These are phyloP conservation scores for Spathaspora hagerdaliae DNA, from an alignment of 805 yeast species.

Conservation along the genomic window DNA sequence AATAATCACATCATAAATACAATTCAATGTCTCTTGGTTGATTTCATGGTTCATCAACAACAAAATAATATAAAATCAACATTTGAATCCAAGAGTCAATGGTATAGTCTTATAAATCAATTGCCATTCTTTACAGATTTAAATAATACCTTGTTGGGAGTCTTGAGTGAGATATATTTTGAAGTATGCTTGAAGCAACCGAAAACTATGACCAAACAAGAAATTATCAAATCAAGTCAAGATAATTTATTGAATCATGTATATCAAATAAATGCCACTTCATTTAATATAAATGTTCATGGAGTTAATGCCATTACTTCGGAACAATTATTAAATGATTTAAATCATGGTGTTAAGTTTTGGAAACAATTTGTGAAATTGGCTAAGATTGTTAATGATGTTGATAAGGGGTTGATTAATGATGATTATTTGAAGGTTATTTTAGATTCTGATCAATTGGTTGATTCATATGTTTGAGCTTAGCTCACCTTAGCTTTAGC, in stretches of 20 bases:
- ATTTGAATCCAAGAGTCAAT: constrained; percentile 40
- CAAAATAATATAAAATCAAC: constrained; percentile 47
- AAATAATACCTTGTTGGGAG: constrained; percentile 63
- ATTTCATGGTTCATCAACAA: constrained; percentile 45
- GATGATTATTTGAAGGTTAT: constrained; percentile 20
- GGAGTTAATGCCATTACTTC: constrained; percentile 37
- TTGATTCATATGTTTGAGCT: constrained; percentile 19
- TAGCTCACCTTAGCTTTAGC: not conserved
- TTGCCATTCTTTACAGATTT: constrained; percentile 58
- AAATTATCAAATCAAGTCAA: constrained; percentile 19
- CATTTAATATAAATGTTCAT: constrained; percentile 39
- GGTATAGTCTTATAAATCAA: constrained; percentile 54
- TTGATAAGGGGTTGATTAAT: constrained; percentile 22
- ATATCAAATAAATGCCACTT: constrained; percentile 33
- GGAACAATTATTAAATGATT: constrained; percentile 27
- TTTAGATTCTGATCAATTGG: constrained; percentile 27
- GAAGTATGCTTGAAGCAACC: constrained; percentile 34
- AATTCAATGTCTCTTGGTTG: constrained; percentile 46
- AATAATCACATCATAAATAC: constrained; percentile 49
- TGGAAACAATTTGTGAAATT: constrained; percentile 33
- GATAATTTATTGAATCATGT: constrained; percentile 33
- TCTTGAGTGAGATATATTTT: constrained; percentile 52
- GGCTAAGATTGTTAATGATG: constrained; percentile 19
- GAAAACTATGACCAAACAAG: constrained; percentile 20
- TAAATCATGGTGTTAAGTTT: constrained; percentile 27